These are phyloP conservation scores for Fragaria ananassa DNA, from an alignment of 306 rosid genomes.

Conservation along the genomic window DNA sequence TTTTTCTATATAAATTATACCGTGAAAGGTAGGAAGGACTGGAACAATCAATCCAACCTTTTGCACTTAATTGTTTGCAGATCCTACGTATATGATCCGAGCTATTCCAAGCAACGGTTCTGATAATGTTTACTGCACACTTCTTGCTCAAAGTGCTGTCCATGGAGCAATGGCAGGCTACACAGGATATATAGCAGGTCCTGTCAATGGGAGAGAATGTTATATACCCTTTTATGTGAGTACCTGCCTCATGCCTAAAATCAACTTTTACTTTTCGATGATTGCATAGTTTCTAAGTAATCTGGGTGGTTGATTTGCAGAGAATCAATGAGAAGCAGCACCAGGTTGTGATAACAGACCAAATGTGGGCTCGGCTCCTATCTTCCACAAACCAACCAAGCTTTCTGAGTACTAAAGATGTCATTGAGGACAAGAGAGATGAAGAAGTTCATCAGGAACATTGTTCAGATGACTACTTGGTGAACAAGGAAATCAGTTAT, in stretches of 20 bases:
- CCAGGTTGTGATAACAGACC: slow-evolving; percentile 84
- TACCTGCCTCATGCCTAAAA: slow-evolving; percentile 15
- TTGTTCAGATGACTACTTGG: slow-evolving; percentile 20
- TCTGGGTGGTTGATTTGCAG: slow-evolving; percentile 40
- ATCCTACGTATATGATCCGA: slow-evolving; percentile 94
- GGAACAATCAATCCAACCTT: slow-evolving; percentile 3
- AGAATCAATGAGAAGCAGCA: slow-evolving; percentile 63
- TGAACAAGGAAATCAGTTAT: slow-evolving; percentile 23
- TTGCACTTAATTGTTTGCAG: slow-evolving; percentile 38
- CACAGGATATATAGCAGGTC: slow-evolving; percentile 75
- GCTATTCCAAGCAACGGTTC: slow-evolving; percentile 92
- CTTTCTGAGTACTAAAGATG: slow-evolving; percentile 46
- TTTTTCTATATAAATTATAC: not conserved
- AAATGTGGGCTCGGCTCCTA: slow-evolving; percentile 98
- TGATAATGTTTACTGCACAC: slow-evolving; percentile 86
- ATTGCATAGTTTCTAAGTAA: not conserved
- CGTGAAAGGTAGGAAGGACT: not conserved
- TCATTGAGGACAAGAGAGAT: slow-evolving; percentile 38
- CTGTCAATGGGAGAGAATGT: slow-evolving; percentile 86
- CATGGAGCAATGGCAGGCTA: slow-evolving; percentile 99
- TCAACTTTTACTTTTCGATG: not conserved
- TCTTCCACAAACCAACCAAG: slow-evolving; percentile 96
- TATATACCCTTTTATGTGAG: slow-evolving; percentile 86
- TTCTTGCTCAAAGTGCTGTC: slow-evolving; percentile 90
- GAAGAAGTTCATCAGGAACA: slow-evolving; percentile 33